Evolutionary conservation across 73 alveolate genomes (phyloP), one percentile per base, ranked within the genome.

Genomic region (Paramecium bursaria): DNA sequence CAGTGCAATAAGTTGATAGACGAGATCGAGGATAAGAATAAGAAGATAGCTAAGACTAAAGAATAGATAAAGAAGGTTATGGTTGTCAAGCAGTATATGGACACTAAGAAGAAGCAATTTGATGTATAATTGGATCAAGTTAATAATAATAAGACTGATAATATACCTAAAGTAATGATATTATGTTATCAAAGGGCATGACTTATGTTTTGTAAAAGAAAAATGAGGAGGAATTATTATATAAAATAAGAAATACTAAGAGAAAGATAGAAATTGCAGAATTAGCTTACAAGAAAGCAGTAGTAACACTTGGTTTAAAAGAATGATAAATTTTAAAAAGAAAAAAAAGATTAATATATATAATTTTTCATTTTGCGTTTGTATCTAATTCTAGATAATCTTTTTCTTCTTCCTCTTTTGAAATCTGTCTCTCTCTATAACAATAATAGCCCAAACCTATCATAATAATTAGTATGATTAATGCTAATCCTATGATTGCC

Each of bases 201-300:
- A 76, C 74, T 47, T 76, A 76, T 53, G 88, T 76, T n/a, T 35
- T 52, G 14, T 42, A 33, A 21, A 76, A 76, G 73, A 76, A 61
- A 23, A 53, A 76, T 51, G 88, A 76, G 13, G 57, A 76, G 17
- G 73, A 76, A 23, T 51, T 76, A 22, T 50, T 76, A 0, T 76
- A 76, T 44, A 67, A 57, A 30, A 76, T 76, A 17, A 52, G 75
- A 53, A 76, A 76, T 47, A 39, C 75, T 11, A 48, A 76, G 21
- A 76, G 88, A 52, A 76, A 76, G 48, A 76, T 76, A 26, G 88
- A 76, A 23, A 76, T 76, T 17, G 88, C 88, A 15, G 79, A 76
- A 4, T 33, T 76, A 2, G 77, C 88, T 33, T 76, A 76, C 39
- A 29, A 76, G 29, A 76, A 52, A 42, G 88, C 88, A 9, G 6